These are phyloP conservation scores for Sphaerostilbella broomeana DNA, from an alignment of 2,329 filamentous ascomycete genomes.

Conservation along the genomic window DNA sequence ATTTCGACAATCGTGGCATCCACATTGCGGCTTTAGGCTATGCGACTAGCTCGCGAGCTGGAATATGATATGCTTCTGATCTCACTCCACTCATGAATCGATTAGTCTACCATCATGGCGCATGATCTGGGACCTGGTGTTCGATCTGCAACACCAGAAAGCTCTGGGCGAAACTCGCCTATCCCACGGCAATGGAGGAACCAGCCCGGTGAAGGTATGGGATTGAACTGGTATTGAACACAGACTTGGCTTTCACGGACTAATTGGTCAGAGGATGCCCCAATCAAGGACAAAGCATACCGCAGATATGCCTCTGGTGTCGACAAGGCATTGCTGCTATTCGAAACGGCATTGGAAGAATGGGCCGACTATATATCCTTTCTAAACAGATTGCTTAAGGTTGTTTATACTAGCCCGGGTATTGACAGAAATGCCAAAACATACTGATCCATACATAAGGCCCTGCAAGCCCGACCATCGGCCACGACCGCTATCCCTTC, in stretches of 20 bases:
- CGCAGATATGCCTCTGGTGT: constrained; percentile 86
- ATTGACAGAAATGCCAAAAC: neutral
- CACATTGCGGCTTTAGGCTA: constrained; percentile 5
- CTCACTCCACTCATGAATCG: constrained; percentile 8
- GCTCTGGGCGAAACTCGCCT: constrained; percentile 75
- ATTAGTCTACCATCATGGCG: constrained; percentile 45
- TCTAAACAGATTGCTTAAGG: constrained; percentile 82
- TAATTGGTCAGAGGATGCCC: constrained; percentile 42
- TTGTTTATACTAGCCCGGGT: constrained; percentile 28
- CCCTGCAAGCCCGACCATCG: constrained; percentile 73
- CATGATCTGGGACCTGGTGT: constrained; percentile 53
- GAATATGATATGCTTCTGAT: constrained; percentile 6
- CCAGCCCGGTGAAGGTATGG: constrained; percentile 70
- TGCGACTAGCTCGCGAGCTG: constrained; percentile 8
- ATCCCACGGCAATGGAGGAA: constrained; percentile 70
- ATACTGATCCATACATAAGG: neutral
- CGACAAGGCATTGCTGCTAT: constrained; percentile 79
- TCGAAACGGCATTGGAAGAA: constrained; percentile 91
- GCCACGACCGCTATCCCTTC: constrained; percentile 69
- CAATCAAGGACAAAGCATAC: constrained; percentile 60
- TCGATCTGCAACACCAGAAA: constrained; percentile 66
- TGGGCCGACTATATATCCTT: constrained; percentile 99
- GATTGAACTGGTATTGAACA: constrained; percentile 18
- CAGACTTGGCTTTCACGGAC: constrained; percentile 5
- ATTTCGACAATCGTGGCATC: constrained; percentile 3